Percentiles rank a stretch among this genome's conserved stretches.
phyloP scores from a whole-genome alignment of 352 stramenopile species.

The Phytopythium aichiense region DNA sequence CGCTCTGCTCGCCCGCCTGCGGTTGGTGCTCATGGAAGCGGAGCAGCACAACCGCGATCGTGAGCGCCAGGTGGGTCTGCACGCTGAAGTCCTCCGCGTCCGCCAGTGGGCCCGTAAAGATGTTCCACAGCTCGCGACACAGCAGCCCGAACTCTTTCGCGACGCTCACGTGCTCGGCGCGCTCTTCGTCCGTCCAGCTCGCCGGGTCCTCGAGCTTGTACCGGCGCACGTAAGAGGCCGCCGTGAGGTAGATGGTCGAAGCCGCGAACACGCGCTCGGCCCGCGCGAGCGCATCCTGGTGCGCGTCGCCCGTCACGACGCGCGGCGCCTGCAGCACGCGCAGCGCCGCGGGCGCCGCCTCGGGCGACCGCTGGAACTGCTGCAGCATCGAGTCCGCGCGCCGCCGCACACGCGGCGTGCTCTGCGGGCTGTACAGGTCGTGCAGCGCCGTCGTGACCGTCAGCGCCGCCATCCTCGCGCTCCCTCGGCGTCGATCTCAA shows the following conservation, averaged over 20 bases:
- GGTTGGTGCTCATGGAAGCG: slow-evolving; percentile 67
- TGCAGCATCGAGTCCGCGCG: slow-evolving; percentile 73
- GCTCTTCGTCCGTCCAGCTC: slow-evolving; percentile 49
- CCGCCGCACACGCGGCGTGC: slow-evolving; percentile 54
- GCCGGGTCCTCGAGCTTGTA: slow-evolving; percentile 62
- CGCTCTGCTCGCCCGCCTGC: slow-evolving; percentile 6
- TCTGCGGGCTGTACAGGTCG: slow-evolving; percentile 72
- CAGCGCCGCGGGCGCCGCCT: slow-evolving; percentile 52
- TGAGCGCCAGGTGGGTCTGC: slow-evolving; percentile 67
- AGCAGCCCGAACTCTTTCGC: slow-evolving; percentile 60
- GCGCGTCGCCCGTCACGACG: slow-evolving; percentile 20
- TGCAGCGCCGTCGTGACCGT: slow-evolving; percentile 54
- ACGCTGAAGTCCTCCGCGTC: slow-evolving; percentile 50
- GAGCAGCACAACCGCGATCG: slow-evolving; percentile 73
- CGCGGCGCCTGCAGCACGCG: slow-evolving; percentile 52
- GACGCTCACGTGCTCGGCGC: slow-evolving; percentile 40
- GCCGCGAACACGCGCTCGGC: slow-evolving; percentile 63
- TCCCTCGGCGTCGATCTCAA: not conserved
- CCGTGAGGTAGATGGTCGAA: slow-evolving; percentile 68
- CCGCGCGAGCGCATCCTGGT: slow-evolving; percentile 27
- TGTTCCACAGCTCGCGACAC: slow-evolving; percentile 73
- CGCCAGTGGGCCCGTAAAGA: slow-evolving; percentile 58
- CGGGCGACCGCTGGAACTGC: slow-evolving; percentile 68
- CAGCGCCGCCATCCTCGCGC: slow-evolving; percentile 32
- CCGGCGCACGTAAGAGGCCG: slow-evolving; percentile 62